These are phyloP conservation scores for Orbilia brochopaga DNA, from an alignment of 2,329 filamentous ascomycete genomes.

Conservation along the genomic window DNA sequence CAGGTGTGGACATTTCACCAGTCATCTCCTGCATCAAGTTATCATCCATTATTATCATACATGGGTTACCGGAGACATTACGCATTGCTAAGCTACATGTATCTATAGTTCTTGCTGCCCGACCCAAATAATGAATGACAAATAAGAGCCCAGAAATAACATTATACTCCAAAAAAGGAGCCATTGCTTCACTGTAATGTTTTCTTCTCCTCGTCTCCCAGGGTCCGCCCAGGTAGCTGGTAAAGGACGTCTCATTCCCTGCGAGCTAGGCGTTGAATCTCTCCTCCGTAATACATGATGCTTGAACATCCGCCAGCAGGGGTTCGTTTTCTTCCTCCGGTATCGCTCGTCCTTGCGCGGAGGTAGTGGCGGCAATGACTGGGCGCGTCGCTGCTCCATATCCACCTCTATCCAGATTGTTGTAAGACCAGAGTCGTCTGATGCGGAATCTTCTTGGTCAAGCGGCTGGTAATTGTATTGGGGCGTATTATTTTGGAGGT, in stretches of 20 bases:
- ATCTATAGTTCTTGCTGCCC: neutral
- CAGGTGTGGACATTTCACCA: too few relatives aligned
- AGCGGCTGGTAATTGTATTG: neutral
- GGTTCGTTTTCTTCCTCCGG: neutral
- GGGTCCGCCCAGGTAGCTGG: too few relatives aligned
- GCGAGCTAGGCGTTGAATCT: slow-evolving; percentile 11
- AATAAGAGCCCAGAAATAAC: neutral
- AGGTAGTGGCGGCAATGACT: slow-evolving; percentile 10
- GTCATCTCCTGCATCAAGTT: too few relatives aligned
- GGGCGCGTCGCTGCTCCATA: slow-evolving; percentile 7
- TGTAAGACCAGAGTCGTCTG: neutral
- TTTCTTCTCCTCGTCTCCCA: neutral
- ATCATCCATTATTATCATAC: too few relatives aligned
- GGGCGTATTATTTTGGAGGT: neutral
- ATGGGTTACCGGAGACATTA: too few relatives aligned
- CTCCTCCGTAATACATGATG: neutral
- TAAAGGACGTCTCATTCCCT: neutral
- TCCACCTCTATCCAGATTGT: slow-evolving; percentile 7
- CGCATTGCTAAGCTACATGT: too few relatives aligned
- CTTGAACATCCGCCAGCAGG: slow-evolving; percentile 8
- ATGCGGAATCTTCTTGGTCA: neutral
- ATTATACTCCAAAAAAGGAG: neutral
- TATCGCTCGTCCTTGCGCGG: slow-evolving; percentile 19
- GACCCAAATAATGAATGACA: neutral
- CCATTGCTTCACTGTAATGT: neutral